These are phyloP conservation scores for Drosera capensis DNA, from an alignment of 148 eudicot species.

Conservation along the genomic window DNA sequence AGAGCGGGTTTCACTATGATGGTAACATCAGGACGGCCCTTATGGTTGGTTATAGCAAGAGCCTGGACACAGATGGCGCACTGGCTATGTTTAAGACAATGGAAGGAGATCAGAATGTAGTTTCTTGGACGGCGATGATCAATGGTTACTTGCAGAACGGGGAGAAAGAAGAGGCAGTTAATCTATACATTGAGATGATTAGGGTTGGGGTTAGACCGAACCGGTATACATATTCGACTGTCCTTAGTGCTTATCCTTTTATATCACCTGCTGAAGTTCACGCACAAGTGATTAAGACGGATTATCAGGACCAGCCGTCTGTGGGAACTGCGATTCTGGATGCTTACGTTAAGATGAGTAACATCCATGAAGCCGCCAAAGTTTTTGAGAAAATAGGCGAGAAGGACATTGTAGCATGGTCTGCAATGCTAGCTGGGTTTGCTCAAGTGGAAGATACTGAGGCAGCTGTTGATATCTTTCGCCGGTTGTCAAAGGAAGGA, in stretches of 20 bases:
- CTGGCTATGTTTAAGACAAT: conserved; percentile 44
- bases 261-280: conserved; percentile 59
- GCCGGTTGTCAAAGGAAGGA: conserved; percentile 34
- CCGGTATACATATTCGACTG: conserved; percentile 68
- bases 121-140: conserved; percentile 90
- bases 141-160: conserved; percentile 72
- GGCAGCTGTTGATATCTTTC: conserved; percentile 47
- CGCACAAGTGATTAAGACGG: conserved; percentile 53
- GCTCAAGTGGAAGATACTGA: conserved; percentile 61
- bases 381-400: conserved; percentile 41
- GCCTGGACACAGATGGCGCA: conserved; percentile 47
- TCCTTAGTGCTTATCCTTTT: conserved; percentile 50
- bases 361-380: conserved; percentile 47
- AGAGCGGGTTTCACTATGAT: conserved; percentile 35
- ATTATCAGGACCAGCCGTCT: conserved; percentile 40
- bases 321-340: conserved; percentile 87
- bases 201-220: conserved; percentile 56
- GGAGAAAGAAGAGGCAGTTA: conserved; percentile 29
- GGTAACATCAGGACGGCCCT: conserved; percentile 56
- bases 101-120: conserved; percentile 44
- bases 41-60: conserved; percentile 64
- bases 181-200: conserved; percentile 53
- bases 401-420: conserved; percentile 86
- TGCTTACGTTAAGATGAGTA: conserved; percentile 57
- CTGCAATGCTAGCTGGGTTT: conserved; percentile 85